phyloP scores from a whole-genome alignment of 1,139 yeast genomes.

The Saccharomyces hybrid region DNA sequence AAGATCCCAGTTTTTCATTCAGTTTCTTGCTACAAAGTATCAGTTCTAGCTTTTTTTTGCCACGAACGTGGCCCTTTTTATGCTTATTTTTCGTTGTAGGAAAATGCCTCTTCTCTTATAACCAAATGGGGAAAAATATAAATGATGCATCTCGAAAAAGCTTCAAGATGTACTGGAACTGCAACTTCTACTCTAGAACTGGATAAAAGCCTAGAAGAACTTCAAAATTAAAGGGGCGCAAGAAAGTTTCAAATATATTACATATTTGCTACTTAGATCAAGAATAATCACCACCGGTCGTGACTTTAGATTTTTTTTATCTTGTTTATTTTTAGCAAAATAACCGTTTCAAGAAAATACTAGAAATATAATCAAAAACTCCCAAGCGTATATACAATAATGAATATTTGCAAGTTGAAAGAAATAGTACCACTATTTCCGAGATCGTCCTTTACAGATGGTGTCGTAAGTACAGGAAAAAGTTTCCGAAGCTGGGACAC shows the following conservation, averaged over 20 bases:
- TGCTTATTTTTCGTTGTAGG: not conserved
- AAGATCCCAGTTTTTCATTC: not conserved
- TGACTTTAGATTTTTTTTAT: not conserved
- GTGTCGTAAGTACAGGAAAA: slow-evolving; percentile 38
- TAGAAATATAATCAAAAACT: not conserved
- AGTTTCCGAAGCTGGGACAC: slow-evolving; percentile 66
- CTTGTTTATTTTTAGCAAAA: not conserved
- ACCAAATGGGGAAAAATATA: not conserved
- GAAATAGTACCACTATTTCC: slow-evolving; percentile 6
- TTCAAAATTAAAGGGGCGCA: not conserved
- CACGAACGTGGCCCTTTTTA: not conserved
- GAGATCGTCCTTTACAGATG: slow-evolving; percentile 18
- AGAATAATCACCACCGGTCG: not conserved
- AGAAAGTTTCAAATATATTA: not conserved
- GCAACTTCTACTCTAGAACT: not conserved
- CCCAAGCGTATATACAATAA: not conserved
- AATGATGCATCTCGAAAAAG: not conserved
- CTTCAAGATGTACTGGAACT: not conserved
- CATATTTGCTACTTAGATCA: not conserved
- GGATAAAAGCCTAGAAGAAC: not conserved
- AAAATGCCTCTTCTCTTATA: not conserved
- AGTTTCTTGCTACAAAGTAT: not conserved
- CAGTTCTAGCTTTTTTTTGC: not conserved
- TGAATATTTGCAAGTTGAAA: not conserved
- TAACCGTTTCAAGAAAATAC: not conserved